Conservation (phyloP, 2,329 filamentous ascomycete species). For the Colletotrichum aenigma region DNA sequence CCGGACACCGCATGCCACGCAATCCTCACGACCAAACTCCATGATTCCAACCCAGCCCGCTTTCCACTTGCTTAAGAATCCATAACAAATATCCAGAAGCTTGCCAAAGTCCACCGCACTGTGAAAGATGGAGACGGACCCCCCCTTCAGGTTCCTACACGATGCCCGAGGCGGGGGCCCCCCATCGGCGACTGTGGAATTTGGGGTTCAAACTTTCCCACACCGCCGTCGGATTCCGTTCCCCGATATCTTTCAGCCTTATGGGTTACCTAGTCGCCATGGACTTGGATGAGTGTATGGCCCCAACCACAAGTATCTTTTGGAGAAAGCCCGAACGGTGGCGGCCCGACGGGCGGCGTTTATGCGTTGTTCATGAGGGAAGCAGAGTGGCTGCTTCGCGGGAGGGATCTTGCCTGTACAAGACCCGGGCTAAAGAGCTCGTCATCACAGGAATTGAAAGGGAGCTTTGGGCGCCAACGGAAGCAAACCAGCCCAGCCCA, state of each 20-base stretch:
- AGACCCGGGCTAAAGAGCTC: not conserved
- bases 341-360: not conserved
- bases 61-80: not conserved
- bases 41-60: not conserved
- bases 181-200: not conserved
- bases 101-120: not conserved
- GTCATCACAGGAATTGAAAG: not conserved
- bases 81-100: rapidly evolving
- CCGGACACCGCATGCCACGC: not conserved
- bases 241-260: not conserved
- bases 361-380: not conserved
- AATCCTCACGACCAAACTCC: not conserved
- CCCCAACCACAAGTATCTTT: not conserved
- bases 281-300: no score
- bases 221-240: not conserved
- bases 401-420: not conserved
- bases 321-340: not conserved
- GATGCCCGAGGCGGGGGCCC: not conserved
- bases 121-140: not conserved
- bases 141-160: not conserved
- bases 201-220: not conserved
- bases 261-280: not conserved
- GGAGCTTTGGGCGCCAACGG: not conserved
- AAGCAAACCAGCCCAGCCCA: not conserved
- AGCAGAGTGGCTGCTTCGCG: not conserved